Evolutionary conservation across 352 stramenopile genomes (phyloP), one percentile per base, ranked within the genome.

Genomic region (Thalassiosira exigua): DNA sequence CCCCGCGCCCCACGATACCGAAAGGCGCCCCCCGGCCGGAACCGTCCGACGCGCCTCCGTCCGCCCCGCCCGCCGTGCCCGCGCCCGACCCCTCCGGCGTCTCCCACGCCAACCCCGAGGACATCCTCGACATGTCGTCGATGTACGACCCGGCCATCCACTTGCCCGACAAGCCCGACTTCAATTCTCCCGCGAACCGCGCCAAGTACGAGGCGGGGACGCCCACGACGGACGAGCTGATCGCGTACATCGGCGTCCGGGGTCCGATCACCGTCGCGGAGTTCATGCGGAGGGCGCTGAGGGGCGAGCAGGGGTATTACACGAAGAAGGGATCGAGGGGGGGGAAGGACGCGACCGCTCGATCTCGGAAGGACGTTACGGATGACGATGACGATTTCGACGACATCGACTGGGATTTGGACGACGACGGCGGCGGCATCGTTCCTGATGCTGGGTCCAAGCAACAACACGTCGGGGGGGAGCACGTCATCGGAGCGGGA

Each of bases 291-390:
- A 74, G 90, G 29, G 79, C 76, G 3, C 88, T 98, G 73, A 94
- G 94, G 50, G 95, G 98, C 87, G 59, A 94, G 54, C 91, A 97
- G 84, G 96, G 96, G 33, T 98, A 98, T 86, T 98, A 98, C 89
- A 98, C 97, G 21, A 69, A 48, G 2, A 81, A 81, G 48, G 70
- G 67, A 17, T 69, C 61, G 3, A 67, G 69, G 39, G 75, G 69
- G 57, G 64, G 64, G 4, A 72, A 41, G 32, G 60, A 52, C 14
- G 32, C 21, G 48, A 46, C 14, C 48, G 42, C 14, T 58, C 52
- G 9, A 14, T 27, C 57, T 48, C 22, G 27, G 42, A 19, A 17
- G 27, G 19, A 29, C 24, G n/a, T 14, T n/a, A 24, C 9, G 29
- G 27, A 53, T 50, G 24, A 27, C n/a, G 30, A 57, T 19, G 51